Evolutionary conservation across 2,329 filamentous ascomycete genomes (phyloP).

Genomic region (Aspergillus sp.): DNA sequence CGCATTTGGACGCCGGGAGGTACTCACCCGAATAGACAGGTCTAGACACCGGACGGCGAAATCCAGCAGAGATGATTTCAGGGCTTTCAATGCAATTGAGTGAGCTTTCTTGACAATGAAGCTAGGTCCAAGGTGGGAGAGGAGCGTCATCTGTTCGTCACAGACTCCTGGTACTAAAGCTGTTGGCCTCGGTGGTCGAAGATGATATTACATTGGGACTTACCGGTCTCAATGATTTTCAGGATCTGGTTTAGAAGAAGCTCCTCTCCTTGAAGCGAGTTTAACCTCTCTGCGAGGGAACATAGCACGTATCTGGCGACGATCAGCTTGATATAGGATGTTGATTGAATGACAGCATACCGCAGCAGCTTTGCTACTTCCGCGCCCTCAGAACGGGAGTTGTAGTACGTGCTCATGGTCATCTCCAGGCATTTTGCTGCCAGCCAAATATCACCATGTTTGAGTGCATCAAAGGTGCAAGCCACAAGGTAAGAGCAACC

Average conservation of each 20-base stretch:
- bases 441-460: slow-evolving; percentile 59
- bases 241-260: slow-evolving; percentile 50
- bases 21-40: slow-evolving; percentile 42
- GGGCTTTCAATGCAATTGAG: neutral
- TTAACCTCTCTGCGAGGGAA: slow-evolving; percentile 45
- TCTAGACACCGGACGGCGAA: slow-evolving; percentile 46
- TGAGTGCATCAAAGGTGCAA: slow-evolving; percentile 74
- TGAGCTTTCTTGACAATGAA: neutral
- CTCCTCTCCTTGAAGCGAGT: slow-evolving; percentile 23
- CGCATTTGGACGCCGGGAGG: no score
- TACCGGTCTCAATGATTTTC: slow-evolving; percentile 52
- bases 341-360: slow-evolving; percentile 41
- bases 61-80: neutral
- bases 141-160: neutral
- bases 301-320: slow-evolving; percentile 41
- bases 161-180: neutral
- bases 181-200: neutral
- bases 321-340: slow-evolving; percentile 6
- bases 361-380: slow-evolving; percentile 63
- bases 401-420: slow-evolving; percentile 57
- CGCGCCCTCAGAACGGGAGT: slow-evolving; percentile 46
- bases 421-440: slow-evolving; percentile 59
- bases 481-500: slow-evolving; percentile 67
- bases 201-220: slow-evolving; percentile 7
- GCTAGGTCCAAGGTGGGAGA: neutral